Conservation (phyloP, 768 basidiomycete species). For the Filobasidium wieringae region DNA sequence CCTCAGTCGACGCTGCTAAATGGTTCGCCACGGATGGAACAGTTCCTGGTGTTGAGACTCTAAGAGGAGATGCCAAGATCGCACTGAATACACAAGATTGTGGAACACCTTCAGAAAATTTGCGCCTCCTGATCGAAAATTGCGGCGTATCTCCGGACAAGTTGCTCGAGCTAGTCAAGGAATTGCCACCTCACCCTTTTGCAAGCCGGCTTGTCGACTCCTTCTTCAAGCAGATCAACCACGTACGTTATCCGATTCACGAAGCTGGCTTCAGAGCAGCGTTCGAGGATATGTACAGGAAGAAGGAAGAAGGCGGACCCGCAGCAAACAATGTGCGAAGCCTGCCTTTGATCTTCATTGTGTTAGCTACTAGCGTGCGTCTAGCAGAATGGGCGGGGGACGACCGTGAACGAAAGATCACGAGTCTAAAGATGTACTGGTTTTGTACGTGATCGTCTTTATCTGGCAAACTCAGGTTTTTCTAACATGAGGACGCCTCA, state of each 20-base stretch:
- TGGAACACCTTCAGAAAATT: constrained; percentile 58
- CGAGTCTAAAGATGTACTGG: constrained; percentile 87
- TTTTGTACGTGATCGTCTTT: constrained; percentile 53
- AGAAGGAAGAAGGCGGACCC: constrained; percentile 13
- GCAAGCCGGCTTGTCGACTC: constrained; percentile 71
- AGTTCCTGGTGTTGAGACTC: constrained; percentile 18
- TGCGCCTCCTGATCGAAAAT: constrained; percentile 76
- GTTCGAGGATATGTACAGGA: constrained; percentile 50
- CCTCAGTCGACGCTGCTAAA: constrained; percentile 12
- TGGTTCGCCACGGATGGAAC: constrained; percentile 19
- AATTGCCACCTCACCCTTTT: constrained; percentile 65
- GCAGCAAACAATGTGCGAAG: constrained; percentile 15
- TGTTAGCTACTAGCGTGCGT: constrained; percentile 73
- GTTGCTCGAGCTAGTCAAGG: constrained; percentile 75
- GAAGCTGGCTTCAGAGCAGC: constrained; percentile 67
- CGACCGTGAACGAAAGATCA: constrained; percentile 59
- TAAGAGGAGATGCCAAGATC: constrained; percentile 22
- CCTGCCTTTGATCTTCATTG: constrained; percentile 82
- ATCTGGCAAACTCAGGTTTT: background rate
- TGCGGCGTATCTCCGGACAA: constrained; percentile 86
- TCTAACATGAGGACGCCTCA: background rate
- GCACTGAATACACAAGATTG: constrained; percentile 30
- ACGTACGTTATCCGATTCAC: constrained; percentile 83
- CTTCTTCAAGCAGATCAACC: constrained; percentile 57
- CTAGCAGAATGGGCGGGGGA: constrained; percentile 73